Conservation (phyloP, 2,329 filamentous ascomycete species). For the Capronia coronata region DNA sequence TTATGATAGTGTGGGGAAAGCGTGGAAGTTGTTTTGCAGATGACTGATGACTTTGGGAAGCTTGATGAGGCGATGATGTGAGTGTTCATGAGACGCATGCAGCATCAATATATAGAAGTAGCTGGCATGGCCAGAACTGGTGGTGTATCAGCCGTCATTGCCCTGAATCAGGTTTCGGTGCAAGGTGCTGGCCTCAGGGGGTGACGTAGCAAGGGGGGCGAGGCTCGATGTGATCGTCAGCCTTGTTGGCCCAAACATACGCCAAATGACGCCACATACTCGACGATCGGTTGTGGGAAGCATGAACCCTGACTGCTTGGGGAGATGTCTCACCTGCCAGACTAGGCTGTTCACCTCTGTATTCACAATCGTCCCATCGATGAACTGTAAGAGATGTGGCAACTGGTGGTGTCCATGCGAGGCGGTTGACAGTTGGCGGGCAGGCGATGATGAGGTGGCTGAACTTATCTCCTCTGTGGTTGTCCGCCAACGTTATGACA, state of each 20-base stretch:
- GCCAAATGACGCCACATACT: conserved; percentile 19
- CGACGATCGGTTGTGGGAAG: background rate
- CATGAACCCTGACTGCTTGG: conserved; percentile 1
- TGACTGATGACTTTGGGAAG: background rate
- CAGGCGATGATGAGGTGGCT: background rate
- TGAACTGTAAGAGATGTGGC: too few species aligned
- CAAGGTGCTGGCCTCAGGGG: background rate
- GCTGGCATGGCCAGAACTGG: too few species aligned
- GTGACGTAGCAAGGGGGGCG: conserved; percentile 7
- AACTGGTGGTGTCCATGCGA: background rate
- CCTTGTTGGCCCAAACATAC: conserved; percentile 9
- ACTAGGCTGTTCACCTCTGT: too few species aligned
- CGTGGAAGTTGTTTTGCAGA: background rate
- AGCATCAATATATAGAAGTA: background rate
- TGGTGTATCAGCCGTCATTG: background rate
- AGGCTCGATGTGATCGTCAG: conserved; percentile 19
- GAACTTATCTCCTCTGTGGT: background rate
- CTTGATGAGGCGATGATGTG: background rate
- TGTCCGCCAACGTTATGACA: background rate
- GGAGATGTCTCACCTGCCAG: too few species aligned
- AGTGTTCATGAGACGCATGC: background rate
- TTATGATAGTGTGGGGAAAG: background rate
- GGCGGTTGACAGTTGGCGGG: background rate
- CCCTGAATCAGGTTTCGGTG: conserved; percentile 13
- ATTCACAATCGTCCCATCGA: too few species aligned